A percentile compares a stretch with the other conserved stretches of the same genome.
Evolutionary conservation across 129 eudicot genomes (phyloP).

Genomic region (Saussurea involucrata): DNA sequence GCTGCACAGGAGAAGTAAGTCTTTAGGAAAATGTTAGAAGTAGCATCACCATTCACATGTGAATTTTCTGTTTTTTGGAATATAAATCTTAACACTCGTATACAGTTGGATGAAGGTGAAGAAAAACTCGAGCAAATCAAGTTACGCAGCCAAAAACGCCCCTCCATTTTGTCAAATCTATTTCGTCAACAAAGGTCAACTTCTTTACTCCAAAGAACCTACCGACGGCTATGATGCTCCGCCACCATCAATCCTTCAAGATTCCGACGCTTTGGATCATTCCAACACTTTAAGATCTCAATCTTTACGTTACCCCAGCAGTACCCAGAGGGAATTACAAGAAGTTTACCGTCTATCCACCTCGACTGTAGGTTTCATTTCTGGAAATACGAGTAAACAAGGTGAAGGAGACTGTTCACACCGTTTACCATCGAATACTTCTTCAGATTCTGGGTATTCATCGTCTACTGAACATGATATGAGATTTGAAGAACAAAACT

Average conservation of each 20-base stretch:
- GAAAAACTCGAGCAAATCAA: constrained; percentile 56
- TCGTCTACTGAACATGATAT: constrained; percentile 38
- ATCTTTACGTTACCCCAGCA: constrained; percentile 21
- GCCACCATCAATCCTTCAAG: constrained; percentile 23
- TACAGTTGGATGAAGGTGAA: constrained; percentile 63
- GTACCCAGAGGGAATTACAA: constrained; percentile 29
- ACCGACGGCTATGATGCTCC: constrained; percentile 22
- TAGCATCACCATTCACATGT: not conserved
- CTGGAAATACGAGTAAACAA: constrained; percentile 18
- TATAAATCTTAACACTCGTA: not conserved
- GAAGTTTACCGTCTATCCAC: constrained; percentile 8
- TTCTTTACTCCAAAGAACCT: constrained; percentile 60
- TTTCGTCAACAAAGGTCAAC: constrained; percentile 66
- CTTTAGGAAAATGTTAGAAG: not conserved
- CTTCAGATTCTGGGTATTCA: constrained; percentile 35
- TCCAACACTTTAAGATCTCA: constrained; percentile 37
- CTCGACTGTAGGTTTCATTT: constrained; percentile 5
- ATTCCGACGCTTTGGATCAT: constrained; percentile 10
- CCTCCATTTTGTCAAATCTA: constrained; percentile 69
- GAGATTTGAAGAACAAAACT: constrained; percentile 40
- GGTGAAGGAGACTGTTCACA: not conserved
- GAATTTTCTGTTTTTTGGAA: not conserved
- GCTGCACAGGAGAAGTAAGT: constrained; percentile 61
- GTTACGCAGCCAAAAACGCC: constrained; percentile 52
- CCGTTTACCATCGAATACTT: constrained; percentile 26